Base-by-base conservation (phyloP, 495 filamentous ascomycete genomes). In the Cenococcum geophilum region DNA sequence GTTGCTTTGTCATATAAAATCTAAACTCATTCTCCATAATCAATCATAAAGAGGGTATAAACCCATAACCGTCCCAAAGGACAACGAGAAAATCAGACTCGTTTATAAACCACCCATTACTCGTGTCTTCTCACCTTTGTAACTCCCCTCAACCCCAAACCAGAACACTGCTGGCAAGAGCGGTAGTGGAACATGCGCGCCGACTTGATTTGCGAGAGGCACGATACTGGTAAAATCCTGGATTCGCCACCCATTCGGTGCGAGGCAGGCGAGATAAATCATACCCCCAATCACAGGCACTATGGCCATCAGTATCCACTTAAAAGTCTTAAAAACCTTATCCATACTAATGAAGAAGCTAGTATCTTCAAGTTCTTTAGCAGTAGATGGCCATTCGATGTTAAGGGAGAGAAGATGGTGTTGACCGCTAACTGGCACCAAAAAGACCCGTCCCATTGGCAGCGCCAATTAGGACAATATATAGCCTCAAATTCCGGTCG, bases 401-500 rank as follows among this genome's bases (percentile, higher is more conserved):
- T 86, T 76, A 67, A 86, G 81, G 74, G 84, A 82, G 66, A 86
- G 85, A 77, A 86, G 83, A 74, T 88, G 84, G 11, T 79, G n/a
- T n/a, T n/a, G n/a, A n/a, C n/a, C n/a, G n/a, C n/a, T n/a, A n/a
- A n/a, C n/a, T n/a, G n/a, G n/a, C n/a, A n/a, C n/a, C n/a, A n/a
- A n/a, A n/a, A n/a, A n/a, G n/a, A n/a, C n/a, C n/a, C n/a, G n/a
- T n/a, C n/a, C n/a, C 6, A 32, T 3, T 2, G 6, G 27, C 27
- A 2, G 27, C 27, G 27, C 27, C 27, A 32, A 32, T 32, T 32
- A 6, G 27, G 27, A 2, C 27, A 3, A 32, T 32, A 32, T 6
- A 32, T 32, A 32, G 3, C 27, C 2, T 6, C 27, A 32, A 32
- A 32, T 78, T 87, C 55, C 82, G 86, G 64, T 83, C 84, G 5